phyloP scores from a whole-genome alignment of 2,329 filamentous ascomycete species.

The Podosphaera leucotricha region DNA sequence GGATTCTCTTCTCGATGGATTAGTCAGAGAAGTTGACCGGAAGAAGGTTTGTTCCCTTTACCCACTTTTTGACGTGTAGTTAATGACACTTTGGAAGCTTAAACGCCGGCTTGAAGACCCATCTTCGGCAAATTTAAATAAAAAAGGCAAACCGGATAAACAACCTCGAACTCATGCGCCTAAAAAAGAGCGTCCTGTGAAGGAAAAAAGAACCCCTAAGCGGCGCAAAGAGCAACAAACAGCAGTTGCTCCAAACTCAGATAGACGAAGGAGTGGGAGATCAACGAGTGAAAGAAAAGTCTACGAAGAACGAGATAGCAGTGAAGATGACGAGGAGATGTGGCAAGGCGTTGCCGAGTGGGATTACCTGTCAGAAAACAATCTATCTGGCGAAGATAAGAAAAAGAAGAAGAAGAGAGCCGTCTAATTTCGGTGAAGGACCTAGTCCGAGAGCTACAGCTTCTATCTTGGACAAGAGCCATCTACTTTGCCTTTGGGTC shows the following conservation, averaged over 20 bases:
- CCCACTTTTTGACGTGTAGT: background rate
- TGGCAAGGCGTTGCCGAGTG: constrained; percentile 15
- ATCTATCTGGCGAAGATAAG: background rate
- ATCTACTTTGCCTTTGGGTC: background rate
- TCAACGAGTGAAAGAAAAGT: constrained; percentile 1
- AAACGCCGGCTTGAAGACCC: constrained; percentile 13
- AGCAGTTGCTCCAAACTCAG: constrained; percentile 2
- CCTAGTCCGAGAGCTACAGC: background rate
- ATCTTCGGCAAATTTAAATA: constrained; percentile 2
- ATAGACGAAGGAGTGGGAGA: constrained; percentile 1
- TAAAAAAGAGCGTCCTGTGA: constrained; percentile 11
- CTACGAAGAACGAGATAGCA: constrained; percentile 19
- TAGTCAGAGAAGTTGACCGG: constrained; percentile 49
- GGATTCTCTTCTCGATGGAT: constrained; percentile 36
- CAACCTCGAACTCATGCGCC: constrained; percentile 5
- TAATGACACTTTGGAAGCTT: constrained; percentile 5
- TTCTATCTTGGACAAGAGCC: background rate
- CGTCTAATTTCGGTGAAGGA: background rate
- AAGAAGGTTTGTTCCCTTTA: constrained; percentile 20
- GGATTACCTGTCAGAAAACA: constrained; percentile 19
- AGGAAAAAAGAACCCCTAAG: constrained; percentile 12
- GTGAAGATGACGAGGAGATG: constrained; percentile 20
- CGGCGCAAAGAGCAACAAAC: constrained; percentile 10
- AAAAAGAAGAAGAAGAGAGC: background rate
- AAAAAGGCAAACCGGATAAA: constrained; percentile 3